Conservation (phyloP, 345 rosid genomes). For the Rhizophora mangle region DNA sequence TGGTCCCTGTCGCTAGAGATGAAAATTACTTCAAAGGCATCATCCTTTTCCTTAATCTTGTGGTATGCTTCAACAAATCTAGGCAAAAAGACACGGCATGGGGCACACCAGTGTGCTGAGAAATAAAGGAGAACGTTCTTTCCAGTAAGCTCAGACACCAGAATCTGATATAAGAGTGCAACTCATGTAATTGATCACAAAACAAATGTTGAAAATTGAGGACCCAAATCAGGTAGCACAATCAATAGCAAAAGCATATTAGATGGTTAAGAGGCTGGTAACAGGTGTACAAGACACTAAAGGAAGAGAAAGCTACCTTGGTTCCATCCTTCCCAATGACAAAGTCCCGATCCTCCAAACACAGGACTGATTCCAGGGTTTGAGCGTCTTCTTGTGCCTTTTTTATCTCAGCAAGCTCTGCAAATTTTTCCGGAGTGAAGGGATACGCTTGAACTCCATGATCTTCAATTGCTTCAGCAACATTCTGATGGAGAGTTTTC, state of each 20-base stretch:
- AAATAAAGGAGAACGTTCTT: constrained; percentile 45
- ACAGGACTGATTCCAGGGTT: constrained; percentile 38
- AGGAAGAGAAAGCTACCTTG: constrained; percentile 25
- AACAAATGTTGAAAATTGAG: neutral
- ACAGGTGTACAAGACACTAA: neutral
- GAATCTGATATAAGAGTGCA: constrained; percentile 24
- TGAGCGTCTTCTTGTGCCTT: constrained; percentile 33
- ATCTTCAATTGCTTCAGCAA: constrained; percentile 29
- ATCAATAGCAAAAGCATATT: neutral
- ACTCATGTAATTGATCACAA: neutral
- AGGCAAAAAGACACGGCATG: constrained; percentile 43
- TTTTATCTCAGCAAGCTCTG: constrained; percentile 28
- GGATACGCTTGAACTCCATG: constrained; percentile 41
- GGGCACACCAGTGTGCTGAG: constrained; percentile 48
- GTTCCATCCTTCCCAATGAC: constrained; percentile 31
- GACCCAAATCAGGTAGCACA: neutral
- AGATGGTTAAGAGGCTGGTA: neutral
- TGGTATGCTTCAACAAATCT: constrained; percentile 32
- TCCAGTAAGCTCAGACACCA: constrained; percentile 36
- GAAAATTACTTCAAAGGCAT: constrained; percentile 38
- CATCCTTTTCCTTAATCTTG: constrained; percentile 29
- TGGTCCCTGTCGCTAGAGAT: constrained; percentile 44
- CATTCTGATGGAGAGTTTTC: constrained; percentile 35
- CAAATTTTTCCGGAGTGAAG: constrained; percentile 37
- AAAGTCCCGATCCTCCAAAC: constrained; percentile 28